Conservation (phyloP, 164 flowering plant species). For the Tetracentron sinense region DNA sequence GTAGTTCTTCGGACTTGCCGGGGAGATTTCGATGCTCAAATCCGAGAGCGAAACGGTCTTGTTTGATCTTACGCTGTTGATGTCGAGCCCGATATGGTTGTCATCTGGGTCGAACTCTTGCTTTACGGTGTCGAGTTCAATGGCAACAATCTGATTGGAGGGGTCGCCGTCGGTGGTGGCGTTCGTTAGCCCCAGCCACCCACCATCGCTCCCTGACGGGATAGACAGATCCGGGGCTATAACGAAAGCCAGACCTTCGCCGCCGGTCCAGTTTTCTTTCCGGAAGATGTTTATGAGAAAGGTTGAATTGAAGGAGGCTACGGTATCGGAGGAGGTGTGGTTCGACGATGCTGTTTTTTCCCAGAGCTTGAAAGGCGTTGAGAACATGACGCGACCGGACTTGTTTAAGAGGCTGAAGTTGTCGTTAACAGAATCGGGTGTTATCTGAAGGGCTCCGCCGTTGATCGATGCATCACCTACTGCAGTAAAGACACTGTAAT, state of each 20-base stretch:
- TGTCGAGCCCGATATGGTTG: conserved; percentile 57
- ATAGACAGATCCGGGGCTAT: conserved; percentile 36
- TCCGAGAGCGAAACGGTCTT: conserved; percentile 22
- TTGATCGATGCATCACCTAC: conserved; percentile 15
- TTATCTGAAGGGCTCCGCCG: conserved; percentile 32
- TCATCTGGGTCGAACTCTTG: conserved; percentile 52
- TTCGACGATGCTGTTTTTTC: conserved; percentile 4
- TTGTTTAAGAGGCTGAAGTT: conserved; percentile 18
- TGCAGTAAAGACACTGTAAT: background rate
- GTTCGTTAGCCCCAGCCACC: conserved; percentile 60
- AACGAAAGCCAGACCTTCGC: conserved; percentile 66
- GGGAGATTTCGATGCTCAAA: conserved; percentile 24
- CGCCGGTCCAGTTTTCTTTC: conserved; percentile 16
- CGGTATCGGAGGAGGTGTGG: background rate
- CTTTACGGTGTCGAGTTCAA: conserved; percentile 58
- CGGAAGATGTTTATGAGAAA: conserved; percentile 43
- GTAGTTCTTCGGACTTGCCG: conserved; percentile 23
- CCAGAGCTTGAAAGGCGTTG: conserved; percentile 25
- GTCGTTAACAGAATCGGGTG: conserved; percentile 33
- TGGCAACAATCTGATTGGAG: conserved; percentile 43
- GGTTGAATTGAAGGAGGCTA: conserved; percentile 46
- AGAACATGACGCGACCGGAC: conserved; percentile 29
- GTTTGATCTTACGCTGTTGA: conserved; percentile 39
- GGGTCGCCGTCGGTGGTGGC: conserved; percentile 33
- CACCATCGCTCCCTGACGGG: conserved; percentile 42